phyloP scores from a whole-genome alignment of 371 early-diverging fungal species.

The Furculomyces boomerangus region DNA sequence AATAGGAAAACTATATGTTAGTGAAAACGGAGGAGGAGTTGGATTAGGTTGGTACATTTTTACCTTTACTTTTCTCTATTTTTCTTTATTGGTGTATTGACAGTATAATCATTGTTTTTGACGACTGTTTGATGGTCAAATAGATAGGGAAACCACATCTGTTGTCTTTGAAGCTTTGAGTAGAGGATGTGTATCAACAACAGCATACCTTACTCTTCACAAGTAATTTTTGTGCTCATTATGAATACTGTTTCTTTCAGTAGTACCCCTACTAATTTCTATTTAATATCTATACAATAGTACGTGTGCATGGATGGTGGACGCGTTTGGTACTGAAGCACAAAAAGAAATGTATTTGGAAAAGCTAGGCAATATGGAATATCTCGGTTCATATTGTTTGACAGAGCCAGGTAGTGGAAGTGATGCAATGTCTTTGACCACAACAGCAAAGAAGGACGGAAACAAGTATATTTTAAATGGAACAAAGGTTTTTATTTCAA shows the following conservation, averaged over 20 bases:
- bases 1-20: slow-evolving; percentile 18
- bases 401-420: slow-evolving; percentile 67
- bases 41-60: slow-evolving; percentile 15
- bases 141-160: slow-evolving; percentile 29
- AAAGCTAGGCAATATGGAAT: slow-evolving; percentile 25
- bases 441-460: slow-evolving; percentile 45
- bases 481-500: slow-evolving; percentile 50
- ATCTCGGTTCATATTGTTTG: slow-evolving; percentile 37
- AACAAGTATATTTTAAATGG: slow-evolving; percentile 59
- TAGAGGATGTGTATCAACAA: slow-evolving; percentile 33
- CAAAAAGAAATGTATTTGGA: slow-evolving; percentile 31
- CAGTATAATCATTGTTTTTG: too few relatives aligned
- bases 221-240: slow-evolving; percentile 16
- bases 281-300: slow-evolving; percentile 5
- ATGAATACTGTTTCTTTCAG: neutral
- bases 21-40: slow-evolving; percentile 24
- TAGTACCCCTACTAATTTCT: too few relatives aligned
- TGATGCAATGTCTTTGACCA: slow-evolving; percentile 47
- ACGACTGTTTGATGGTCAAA: too few relatives aligned
- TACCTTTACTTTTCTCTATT: too few relatives aligned
- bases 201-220: slow-evolving; percentile 40
- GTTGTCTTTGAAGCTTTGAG: slow-evolving; percentile 36
- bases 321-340: slow-evolving; percentile 28
- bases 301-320: slow-evolving; percentile 45
- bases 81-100: too few relatives aligned